Evolutionary conservation across 1,139 yeast genomes (phyloP).

Genomic region (Hyphopichia pseudoburtonii): DNA sequence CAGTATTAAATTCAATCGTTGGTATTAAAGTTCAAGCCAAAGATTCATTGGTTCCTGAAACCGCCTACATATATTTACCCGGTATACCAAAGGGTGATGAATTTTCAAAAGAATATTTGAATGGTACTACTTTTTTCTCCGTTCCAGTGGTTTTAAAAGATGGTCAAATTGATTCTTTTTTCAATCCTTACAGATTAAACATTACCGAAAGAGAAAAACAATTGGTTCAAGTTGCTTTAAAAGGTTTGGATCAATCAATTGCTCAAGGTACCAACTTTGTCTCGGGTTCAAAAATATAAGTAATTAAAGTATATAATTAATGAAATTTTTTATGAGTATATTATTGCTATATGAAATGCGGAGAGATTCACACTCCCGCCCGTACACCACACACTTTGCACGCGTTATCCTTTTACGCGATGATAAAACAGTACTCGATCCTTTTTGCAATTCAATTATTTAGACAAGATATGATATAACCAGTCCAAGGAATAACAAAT

Average conservation of each 20-base stretch:
- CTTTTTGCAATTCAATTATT: too few species aligned
- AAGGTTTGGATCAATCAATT: slow-evolving; percentile 56
- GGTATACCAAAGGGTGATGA: slow-evolving; percentile 52
- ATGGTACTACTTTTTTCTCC: slow-evolving; percentile 55
- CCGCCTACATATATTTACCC: slow-evolving; percentile 61
- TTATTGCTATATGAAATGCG: too few species aligned
- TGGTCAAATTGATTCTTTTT: slow-evolving; percentile 49
- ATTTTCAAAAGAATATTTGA: slow-evolving; percentile 38
- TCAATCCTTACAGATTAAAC: slow-evolving; percentile 43
- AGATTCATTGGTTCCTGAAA: slow-evolving; percentile 40
- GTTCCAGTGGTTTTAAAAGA: slow-evolving; percentile 57
- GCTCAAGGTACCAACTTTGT: slow-evolving; percentile 63
- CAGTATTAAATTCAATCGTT: slow-evolving; percentile 43
- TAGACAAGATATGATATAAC: too few species aligned
- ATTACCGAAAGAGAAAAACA: slow-evolving; percentile 43
- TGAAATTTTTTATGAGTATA: too few species aligned
- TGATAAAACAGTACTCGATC: too few species aligned
- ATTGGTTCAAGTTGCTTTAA: slow-evolving; percentile 51
- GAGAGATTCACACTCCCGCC: too few species aligned
- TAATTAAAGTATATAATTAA: too few species aligned
- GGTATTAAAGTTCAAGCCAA: slow-evolving; percentile 25
- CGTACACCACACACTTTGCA: too few species aligned
- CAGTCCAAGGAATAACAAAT: too few species aligned
- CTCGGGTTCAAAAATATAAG: slow-evolving; percentile 43
- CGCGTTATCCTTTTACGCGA: too few species aligned